Evolutionary conservation across 2,329 filamentous ascomycete genomes (phyloP), one percentile per base, ranked within the genome.

Genomic region (Lachnellula hyalina): DNA sequence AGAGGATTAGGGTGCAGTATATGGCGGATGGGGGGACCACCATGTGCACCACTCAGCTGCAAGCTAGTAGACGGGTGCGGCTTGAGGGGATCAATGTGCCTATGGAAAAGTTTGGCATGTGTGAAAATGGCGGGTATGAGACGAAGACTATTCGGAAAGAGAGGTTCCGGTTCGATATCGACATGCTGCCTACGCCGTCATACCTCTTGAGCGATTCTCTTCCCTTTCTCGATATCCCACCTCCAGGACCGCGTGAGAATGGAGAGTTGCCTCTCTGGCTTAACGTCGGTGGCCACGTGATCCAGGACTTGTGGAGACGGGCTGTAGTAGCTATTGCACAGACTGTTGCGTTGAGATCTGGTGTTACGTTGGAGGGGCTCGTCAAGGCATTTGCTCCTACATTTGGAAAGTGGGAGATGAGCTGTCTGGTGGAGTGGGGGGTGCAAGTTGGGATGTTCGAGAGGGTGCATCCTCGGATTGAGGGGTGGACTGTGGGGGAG

Each of bases 211-310:
- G 83, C 48, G 75, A 80, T 23, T 72, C 77, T 1, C 73, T 80
- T 42, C 67, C 72, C 5, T 67, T 78, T 2, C 63, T 79, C 2
- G 58, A 41, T 14, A 47, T 50, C 9, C 45, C 53, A 1, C 61
- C 64, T 25, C 73, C 74, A 1, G 71, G 82, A 1, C 79, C 79
- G 0, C 66, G 65, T 0, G 47, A 48, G 5, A 40, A 47, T 4
- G 74, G 75, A 11, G 78, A 81, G 42, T 73, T 89, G 4, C 88
- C 88, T 0, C 78, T 89, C 51, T 92, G 88, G 88, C 80, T 83
- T 51, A 85, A 87, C 67, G 83, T 91, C 56, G 82, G 86, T 57
- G 84, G 81, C 7, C 73, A 78, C 5, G 63, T 81, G 0, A 78
- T 89, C 56, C 68, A 68, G n/a, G 70, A 74, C 0, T 77, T 84